phyloP scores from a whole-genome alignment of 768 basidiomycete genomes.

The Mycena venus region DNA sequence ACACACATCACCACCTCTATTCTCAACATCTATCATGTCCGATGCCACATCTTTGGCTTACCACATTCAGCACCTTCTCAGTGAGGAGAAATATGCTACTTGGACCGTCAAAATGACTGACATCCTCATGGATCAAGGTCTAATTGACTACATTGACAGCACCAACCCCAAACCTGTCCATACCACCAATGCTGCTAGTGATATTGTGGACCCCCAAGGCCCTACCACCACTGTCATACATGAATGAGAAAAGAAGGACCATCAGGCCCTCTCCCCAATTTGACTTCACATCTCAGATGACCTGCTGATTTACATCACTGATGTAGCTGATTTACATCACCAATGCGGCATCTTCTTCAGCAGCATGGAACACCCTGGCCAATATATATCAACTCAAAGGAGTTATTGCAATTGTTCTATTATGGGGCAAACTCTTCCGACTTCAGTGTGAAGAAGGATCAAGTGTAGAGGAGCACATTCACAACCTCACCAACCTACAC shows the following conservation, averaged over 20 bases:
- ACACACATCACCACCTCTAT: constrained; percentile 17
- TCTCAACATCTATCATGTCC: constrained; percentile 28
- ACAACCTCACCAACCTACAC: constrained; percentile 39
- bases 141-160: constrained; percentile 25
- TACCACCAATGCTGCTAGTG: background rate
- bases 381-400: too few species aligned
- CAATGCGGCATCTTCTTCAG: constrained; percentile 2
- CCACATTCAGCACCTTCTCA: constrained; percentile 35
- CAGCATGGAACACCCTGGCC: constrained; percentile 44
- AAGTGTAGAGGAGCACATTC: constrained; percentile 42
- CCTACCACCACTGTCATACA: background rate
- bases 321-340: too few species aligned
- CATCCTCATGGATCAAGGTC: constrained; percentile 38
- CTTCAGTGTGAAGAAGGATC: background rate
- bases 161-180: background rate
- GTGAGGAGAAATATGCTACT: constrained; percentile 30
- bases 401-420: too few species aligned
- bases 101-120: constrained; percentile 37
- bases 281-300: constrained; percentile 21
- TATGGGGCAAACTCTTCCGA: too few species aligned
- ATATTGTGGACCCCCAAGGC: constrained; percentile 1
- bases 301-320: constrained; percentile 11
- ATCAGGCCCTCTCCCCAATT: constrained; percentile 46
- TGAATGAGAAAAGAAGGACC: constrained; percentile 37
- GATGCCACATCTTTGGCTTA: constrained; percentile 25